Evolutionary conservation across 177 flowering plant genomes (phyloP), one percentile per base, ranked within the genome.

Genomic region (Vitis hybrid): DNA sequence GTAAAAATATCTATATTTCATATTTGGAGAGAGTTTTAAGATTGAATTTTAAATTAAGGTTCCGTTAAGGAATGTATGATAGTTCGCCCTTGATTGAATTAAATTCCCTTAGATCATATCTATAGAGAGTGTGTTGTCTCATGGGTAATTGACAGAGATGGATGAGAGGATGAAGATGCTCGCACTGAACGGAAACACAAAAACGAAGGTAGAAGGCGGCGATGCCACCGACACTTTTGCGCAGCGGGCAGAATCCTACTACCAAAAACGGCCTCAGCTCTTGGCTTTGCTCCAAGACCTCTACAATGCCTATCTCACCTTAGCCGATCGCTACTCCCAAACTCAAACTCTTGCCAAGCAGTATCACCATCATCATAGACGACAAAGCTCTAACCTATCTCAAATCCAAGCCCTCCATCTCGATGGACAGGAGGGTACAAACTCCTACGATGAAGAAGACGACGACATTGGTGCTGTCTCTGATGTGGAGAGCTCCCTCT

Each of bases 241-340:
- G 0, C 80, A 85, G 48, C 81, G 93, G 0, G 97, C 97, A 17
- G 90, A 91, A 35, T 81, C 82, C 15, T 91, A 88, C 73, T 91
- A 90, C 83, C 78, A 74, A n/a, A 85, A 82, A 57, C 89, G 97
- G 27, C 97, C 97, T 66, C 91, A 83, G 73, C 86, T 91, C 6
- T 74, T 90, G 4, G 67, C 79, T 15, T 83, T 91, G n/a, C 88
- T 90, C 51, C 85, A 86, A 35, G 91, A 90, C 67, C 74, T 91
- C 71, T 86, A 90, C 86, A 86, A 82, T 70, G 73, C 74, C 19
- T 90, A 88, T 69, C 74, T 83, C 69, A 72, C 84, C 17, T 72
- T 91, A 19, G 86, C 90, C 12, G 91, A 91, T 60, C 88, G 94
- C 27, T 91, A 87, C 79, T 40, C 46, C 8, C 46, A 40, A 40